These are phyloP conservation scores for Lactifluus piperatus DNA, from an alignment of 768 basidiomycete species.

Conservation along the genomic window DNA sequence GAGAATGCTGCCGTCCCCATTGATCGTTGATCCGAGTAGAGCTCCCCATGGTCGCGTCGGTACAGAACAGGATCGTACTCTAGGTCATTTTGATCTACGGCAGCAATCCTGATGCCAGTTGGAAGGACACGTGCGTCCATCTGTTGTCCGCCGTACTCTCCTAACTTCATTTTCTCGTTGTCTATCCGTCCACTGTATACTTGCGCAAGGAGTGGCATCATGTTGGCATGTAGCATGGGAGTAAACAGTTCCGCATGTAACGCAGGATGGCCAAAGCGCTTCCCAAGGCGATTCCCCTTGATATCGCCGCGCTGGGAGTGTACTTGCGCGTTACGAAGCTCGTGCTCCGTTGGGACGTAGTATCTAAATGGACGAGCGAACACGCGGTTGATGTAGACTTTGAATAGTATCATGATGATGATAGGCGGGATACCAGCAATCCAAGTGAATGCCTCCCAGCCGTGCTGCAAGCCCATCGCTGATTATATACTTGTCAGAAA, in stretches of 20 bases:
- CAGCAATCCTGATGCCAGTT: slow-evolving; percentile 78
- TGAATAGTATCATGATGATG: slow-evolving; percentile 71
- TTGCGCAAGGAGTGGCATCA: slow-evolving; percentile 69
- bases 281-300: slow-evolving; percentile 66
- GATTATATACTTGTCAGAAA: slow-evolving; percentile 14
- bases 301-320: slow-evolving; percentile 72
- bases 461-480: slow-evolving; percentile 83
- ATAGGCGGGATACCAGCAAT: slow-evolving; percentile 80
- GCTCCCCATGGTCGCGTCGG: slow-evolving; percentile 71
- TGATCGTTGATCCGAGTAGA: slow-evolving; percentile 82
- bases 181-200: slow-evolving; percentile 71
- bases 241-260: slow-evolving; percentile 81
- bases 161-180: slow-evolving; percentile 52
- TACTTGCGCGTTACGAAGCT: slow-evolving; percentile 64
- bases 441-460: slow-evolving; percentile 67
- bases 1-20: slow-evolving; percentile 45
- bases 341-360: slow-evolving; percentile 76
- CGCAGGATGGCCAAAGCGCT: slow-evolving; percentile 92
- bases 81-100: slow-evolving; percentile 67
- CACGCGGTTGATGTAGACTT: slow-evolving; percentile 65
- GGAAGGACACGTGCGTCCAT: slow-evolving; percentile 67
- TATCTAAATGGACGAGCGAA: slow-evolving; percentile 67
- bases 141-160: slow-evolving; percentile 71
- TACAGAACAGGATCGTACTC: slow-evolving; percentile 79
- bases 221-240: slow-evolving; percentile 78